Evolutionary conservation across 768 basidiomycete species (phyloP).

Genomic region (Panaeolus cyanescens): DNA sequence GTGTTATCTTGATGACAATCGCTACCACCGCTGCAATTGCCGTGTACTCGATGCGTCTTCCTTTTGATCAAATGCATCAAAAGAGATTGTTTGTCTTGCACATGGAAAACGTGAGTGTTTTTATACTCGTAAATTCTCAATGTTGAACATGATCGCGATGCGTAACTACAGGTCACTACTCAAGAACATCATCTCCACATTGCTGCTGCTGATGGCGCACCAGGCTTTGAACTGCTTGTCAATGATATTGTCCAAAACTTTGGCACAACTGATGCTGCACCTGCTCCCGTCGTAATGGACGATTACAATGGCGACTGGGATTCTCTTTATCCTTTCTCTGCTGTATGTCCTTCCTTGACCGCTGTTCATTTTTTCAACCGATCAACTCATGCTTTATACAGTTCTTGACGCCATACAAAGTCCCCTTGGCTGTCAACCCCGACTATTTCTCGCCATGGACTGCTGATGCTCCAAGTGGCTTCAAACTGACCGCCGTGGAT

Average conservation of each 20-base stretch:
- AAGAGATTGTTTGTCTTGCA: conserved; percentile 84
- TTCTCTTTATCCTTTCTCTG: conserved; percentile 76
- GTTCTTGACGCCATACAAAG: conserved; percentile 86
- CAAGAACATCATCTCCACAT: conserved; percentile 76
- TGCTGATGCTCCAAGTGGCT: conserved; percentile 25
- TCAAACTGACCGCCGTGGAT: conserved; percentile 60
- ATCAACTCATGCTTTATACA: conserved; percentile 29
- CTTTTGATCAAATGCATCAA: conserved; percentile 87
- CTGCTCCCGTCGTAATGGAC: conserved; percentile 60
- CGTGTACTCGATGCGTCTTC: conserved; percentile 56
- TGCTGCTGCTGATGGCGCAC: conserved; percentile 80
- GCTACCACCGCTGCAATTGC: conserved; percentile 54
- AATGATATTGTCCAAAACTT: conserved; percentile 61
- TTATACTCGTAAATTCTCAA: background rate
- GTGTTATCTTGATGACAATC: conserved; percentile 47
- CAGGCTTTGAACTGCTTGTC: conserved; percentile 69
- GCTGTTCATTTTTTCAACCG: background rate
- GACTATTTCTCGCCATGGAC: conserved; percentile 55
- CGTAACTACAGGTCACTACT: conserved; percentile 59
- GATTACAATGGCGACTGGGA: conserved; percentile 91
- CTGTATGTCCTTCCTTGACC: conserved; percentile 43
- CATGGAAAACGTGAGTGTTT: conserved; percentile 75
- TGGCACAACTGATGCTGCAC: conserved; percentile 40
- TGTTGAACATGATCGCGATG: background rate
- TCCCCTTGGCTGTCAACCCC: conserved; percentile 57